These are phyloP conservation scores for Irpex lacteus DNA, from an alignment of 1,284 basidiomycete species.

Conservation along the genomic window DNA sequence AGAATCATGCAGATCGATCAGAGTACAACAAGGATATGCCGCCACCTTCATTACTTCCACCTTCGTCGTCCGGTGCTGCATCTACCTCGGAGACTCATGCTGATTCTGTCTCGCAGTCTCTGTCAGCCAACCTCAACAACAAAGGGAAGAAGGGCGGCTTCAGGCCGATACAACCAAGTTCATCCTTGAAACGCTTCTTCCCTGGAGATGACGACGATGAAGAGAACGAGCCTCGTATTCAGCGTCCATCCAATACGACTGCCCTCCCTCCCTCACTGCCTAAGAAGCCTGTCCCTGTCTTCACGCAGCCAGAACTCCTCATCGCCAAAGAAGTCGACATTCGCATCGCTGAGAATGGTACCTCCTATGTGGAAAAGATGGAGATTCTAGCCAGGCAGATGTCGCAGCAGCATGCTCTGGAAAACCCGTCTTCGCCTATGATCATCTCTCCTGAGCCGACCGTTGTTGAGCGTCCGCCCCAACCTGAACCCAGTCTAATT, in stretches of 20 bases:
- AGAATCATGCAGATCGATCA: not conserved
- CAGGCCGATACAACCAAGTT: slow-evolving; percentile 59
- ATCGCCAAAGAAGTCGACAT: not conserved
- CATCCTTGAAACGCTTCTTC: slow-evolving; percentile 68
- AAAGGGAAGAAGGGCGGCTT: slow-evolving; percentile 50
- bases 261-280: not conserved
- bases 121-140: not conserved
- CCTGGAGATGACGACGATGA: slow-evolving; percentile 68
- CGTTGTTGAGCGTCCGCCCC: not conserved
- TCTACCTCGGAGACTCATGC: not conserved
- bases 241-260: not conserved
- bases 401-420: not conserved
- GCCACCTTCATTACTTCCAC: slow-evolving; percentile 3
- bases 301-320: not conserved
- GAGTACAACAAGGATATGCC: slow-evolving; percentile 5
- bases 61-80: not conserved
- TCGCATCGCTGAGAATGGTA: not conserved
- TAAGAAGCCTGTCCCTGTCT: not conserved
- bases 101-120: not conserved
- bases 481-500: not conserved
- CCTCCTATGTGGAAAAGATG: not conserved
- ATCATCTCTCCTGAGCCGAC: not conserved
- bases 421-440: not conserved
- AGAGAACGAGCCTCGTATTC: not conserved
- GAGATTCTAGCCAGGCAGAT: not conserved